Evolutionary conservation across 306 rosid genomes (phyloP).

Genomic region (Herpetospermum pedunculosum): DNA sequence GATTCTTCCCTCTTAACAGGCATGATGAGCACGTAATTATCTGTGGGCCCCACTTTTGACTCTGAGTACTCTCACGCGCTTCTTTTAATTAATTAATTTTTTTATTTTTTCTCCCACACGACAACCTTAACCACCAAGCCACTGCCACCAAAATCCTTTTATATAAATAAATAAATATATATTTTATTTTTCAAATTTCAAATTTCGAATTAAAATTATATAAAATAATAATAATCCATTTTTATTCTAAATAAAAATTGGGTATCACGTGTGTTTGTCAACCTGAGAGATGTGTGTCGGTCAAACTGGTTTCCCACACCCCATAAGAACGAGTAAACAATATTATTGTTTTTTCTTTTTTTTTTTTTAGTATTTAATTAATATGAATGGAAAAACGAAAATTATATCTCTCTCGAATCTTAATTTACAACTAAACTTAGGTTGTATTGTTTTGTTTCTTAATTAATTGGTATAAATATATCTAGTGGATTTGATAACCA

Average conservation of each 20-base stretch:
- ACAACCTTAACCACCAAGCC: constrained; percentile 11
- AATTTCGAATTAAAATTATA: no score
- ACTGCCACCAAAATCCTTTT: constrained; percentile 4
- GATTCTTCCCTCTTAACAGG: not conserved
- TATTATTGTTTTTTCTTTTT: not conserved
- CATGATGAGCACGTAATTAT: constrained; percentile 2
- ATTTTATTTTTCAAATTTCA: not conserved
- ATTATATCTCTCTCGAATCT: no score
- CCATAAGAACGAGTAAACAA: constrained; percentile 1
- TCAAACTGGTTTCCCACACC: constrained; percentile 36
- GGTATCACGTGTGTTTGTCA: constrained; percentile 61
- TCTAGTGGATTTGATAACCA: no score
- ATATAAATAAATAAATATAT: not conserved
- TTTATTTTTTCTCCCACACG: not conserved
- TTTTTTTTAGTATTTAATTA: no score
- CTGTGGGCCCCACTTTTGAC: not conserved
- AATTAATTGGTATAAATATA: no score
- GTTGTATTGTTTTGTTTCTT: no score
- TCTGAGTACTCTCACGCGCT: not conserved
- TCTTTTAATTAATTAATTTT: not conserved
- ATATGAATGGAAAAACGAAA: no score
- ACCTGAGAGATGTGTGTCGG: constrained; percentile 42
- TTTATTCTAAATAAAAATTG: constrained; percentile 14
- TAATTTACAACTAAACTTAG: no score
- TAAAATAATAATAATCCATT: no score